Conservation (phyloP, 768 basidiomycete species). For the Suillus alpinus region DNA sequence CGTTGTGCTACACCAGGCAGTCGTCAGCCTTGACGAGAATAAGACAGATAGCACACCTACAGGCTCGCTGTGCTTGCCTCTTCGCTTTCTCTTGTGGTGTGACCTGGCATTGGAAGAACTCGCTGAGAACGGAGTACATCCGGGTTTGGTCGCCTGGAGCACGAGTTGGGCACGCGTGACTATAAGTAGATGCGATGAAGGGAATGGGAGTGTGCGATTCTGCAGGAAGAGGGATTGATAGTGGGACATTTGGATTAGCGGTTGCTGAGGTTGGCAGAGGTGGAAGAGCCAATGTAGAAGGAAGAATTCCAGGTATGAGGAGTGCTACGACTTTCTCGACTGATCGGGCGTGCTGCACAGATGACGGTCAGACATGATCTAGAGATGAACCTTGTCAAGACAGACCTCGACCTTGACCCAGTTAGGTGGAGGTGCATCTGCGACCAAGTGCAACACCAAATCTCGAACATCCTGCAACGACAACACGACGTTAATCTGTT, state of each 20-base stretch:
- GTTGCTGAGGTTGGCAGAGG: conserved; percentile 70
- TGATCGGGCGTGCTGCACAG: conserved; percentile 59
- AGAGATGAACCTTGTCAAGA: neutral
- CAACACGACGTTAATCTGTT: neutral
- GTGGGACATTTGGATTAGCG: conserved; percentile 51
- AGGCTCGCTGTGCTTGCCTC: conserved; percentile 44
- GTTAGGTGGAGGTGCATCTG: conserved; percentile 78
- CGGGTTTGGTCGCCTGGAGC: conserved; percentile 86
- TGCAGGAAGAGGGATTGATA: conserved; percentile 40
- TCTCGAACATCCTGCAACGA: conserved; percentile 78
- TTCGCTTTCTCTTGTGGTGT: conserved; percentile 77
- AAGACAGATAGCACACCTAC: conserved; percentile 33
- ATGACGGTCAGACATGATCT: conserved; percentile 3
- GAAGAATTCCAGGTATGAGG: conserved; percentile 84
- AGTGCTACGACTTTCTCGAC: conserved; percentile 79
- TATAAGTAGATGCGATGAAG: conserved; percentile 79
- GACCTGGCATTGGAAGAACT: conserved; percentile 80
- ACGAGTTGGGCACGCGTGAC: conserved; percentile 89
- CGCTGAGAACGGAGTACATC: conserved; percentile 82
- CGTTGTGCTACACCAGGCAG: conserved; percentile 47
- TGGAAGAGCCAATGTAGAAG: conserved; percentile 68
- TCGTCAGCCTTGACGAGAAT: conserved; percentile 9
- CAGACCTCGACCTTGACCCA: conserved; percentile 86
- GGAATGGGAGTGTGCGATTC: conserved; percentile 42
- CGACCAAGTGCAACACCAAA: conserved; percentile 75